These are phyloP conservation scores for Sporothrix brasiliensis DNA, from an alignment of 2,329 filamentous ascomycete species.

Conservation along the genomic window DNA sequence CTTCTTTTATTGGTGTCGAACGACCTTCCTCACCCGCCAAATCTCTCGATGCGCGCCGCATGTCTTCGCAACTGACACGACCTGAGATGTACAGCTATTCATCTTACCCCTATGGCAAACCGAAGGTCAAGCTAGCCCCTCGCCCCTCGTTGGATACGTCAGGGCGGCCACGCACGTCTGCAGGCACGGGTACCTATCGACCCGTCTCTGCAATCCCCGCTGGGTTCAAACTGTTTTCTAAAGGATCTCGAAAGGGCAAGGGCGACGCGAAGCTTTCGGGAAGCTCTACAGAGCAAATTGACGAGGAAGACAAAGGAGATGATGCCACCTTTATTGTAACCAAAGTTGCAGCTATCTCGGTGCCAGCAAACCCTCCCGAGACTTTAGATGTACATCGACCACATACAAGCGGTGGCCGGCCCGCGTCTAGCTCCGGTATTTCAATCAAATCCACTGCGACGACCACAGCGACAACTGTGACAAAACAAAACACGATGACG, in stretches of 20 bases:
- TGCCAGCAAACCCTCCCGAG: conserved; percentile 43
- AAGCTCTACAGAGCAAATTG: conserved; percentile 10
- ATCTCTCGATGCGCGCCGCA: conserved; percentile 50
- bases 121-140: conserved; percentile 87
- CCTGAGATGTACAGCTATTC: conserved; percentile 55
- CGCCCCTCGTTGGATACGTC: conserved; percentile 72
- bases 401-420: conserved; percentile 45
- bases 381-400: conserved; percentile 41
- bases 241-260: conserved; percentile 55
- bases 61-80: conserved; percentile 57
- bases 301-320: conserved; percentile 13
- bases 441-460: conserved; percentile 48
- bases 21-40: conserved; percentile 54
- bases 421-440: conserved; percentile 51
- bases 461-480: conserved; percentile 45
- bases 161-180: conserved; percentile 63
- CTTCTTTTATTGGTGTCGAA: conserved; percentile 27
- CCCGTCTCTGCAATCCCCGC: conserved; percentile 79
- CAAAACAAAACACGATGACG: conserved; percentile 62
- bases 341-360: conserved; percentile 38
- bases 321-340: neutral
- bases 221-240: conserved; percentile 72
- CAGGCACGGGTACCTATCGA: conserved; percentile 61
- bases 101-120: conserved; percentile 61
- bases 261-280: conserved; percentile 41